A percentile compares a stretch with the other conserved stretches of the same genome.
Conservation (phyloP, 2,329 filamentous ascomycete genomes). For the Pyricularia grisea region DNA sequence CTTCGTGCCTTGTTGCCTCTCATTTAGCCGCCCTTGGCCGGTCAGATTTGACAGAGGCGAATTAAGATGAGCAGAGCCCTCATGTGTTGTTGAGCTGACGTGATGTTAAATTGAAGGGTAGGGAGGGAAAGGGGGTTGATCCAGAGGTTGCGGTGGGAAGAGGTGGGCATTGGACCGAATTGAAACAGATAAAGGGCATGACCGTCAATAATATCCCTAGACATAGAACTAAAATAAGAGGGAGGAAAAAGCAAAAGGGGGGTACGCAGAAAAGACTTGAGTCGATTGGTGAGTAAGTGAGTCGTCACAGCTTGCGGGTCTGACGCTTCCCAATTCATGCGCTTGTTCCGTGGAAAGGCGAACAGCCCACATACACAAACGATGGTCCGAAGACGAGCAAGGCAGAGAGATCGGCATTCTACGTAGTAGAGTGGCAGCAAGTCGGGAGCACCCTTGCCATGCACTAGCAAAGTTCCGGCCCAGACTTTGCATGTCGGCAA, state of each 20-base stretch:
- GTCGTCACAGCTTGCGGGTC: background rate
- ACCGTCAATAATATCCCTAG: background rate
- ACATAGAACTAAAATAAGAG: background rate
- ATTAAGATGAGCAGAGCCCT: background rate
- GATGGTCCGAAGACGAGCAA: background rate
- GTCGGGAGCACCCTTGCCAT: background rate
- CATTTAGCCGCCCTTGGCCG: constrained; percentile 13
- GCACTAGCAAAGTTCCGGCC: background rate
- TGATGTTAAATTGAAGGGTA: background rate
- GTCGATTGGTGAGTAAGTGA: constrained; percentile 1
- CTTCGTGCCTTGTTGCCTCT: constrained; percentile 34
- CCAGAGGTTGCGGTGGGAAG: background rate
- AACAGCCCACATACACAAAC: background rate
- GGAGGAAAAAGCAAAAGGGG: background rate
- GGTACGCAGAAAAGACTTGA: constrained; percentile 5
- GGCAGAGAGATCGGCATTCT: background rate
- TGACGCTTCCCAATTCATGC: background rate
- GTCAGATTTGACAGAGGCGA: background rate
- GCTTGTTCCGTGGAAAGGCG: background rate
- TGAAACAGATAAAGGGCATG: background rate
- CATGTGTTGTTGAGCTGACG: background rate
- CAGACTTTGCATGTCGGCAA: background rate
- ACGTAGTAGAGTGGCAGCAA: background rate
- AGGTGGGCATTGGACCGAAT: background rate
- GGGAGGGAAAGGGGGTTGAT: background rate